phyloP scores from a whole-genome alignment of 495 filamentous ascomycete species.

The Bombardia bombarda region DNA sequence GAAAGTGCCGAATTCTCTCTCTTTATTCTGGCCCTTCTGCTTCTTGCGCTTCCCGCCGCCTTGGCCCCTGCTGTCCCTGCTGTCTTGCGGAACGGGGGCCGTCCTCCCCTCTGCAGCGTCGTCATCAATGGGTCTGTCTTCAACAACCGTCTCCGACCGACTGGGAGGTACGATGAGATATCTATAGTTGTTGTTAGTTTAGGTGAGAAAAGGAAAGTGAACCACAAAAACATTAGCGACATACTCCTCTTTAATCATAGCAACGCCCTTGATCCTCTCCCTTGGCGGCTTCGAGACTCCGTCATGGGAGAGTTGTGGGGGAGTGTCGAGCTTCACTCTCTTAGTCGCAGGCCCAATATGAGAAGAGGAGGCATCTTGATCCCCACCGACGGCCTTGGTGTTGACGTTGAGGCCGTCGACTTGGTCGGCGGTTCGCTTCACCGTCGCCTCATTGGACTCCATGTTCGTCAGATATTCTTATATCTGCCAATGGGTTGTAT shows the following conservation, averaged over 20 bases:
- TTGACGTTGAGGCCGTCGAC: conserved; percentile 6
- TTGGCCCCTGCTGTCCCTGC: conserved; percentile 8
- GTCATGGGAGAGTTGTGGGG: conserved; percentile 11
- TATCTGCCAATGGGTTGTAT: too few species aligned
- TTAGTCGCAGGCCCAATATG: conserved; percentile 46
- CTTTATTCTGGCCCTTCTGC: conserved; percentile 72
- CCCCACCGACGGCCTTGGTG: neutral
- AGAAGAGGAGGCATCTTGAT: neutral
- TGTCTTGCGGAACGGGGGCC: conserved; percentile 35
- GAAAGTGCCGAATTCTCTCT: conserved; percentile 73
- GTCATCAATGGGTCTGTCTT: conserved; percentile 42
- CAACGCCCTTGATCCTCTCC: conserved; percentile 57
- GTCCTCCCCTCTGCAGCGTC: conserved; percentile 59
- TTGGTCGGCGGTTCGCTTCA: conserved; percentile 12
- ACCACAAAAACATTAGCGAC: conserved; percentile 18
- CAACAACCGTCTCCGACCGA: conserved; percentile 9
- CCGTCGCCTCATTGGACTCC: conserved; percentile 12
- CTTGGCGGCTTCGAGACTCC: conserved; percentile 9
- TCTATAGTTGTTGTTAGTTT: conserved; percentile 33
- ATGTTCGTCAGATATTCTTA: too few species aligned
- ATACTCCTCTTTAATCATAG: conserved; percentile 79
- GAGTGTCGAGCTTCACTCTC: conserved; percentile 44
- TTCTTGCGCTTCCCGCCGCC: conserved; percentile 39
- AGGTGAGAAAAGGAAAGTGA: neutral
- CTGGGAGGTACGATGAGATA: conserved; percentile 43